Base-by-base conservation (phyloP, 2,329 filamentous ascomycete genomes). In the Calonectria multiphialidica region DNA sequence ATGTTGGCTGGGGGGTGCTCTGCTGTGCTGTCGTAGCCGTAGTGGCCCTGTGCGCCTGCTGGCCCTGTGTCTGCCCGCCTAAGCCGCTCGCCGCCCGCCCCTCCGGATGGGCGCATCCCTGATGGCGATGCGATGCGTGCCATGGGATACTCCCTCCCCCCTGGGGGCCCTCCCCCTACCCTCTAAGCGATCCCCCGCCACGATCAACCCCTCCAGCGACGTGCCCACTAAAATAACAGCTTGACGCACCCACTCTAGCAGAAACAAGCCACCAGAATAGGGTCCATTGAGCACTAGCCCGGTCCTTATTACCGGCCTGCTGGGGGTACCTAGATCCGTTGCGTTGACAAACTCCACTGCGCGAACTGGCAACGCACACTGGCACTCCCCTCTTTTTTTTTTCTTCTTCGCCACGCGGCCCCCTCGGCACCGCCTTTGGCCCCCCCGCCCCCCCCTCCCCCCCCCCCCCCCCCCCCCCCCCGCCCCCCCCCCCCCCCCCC, bases 381-480 rank as follows among this genome's bases (percentile, higher is more conserved):
- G 53, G 37, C 57, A 30, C 66, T 63, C 66, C 35, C 66, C 66
- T 44, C 66, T 28, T 44, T 62, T 33, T 49, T 53, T 35, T 44
- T 62, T 21, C 30, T 53, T 44, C 23, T 50, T 62, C 37, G 66
- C 55, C 57, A 68, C 66, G 66, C 66, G 64, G 64, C 64, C 57
- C 49, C 49, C 28, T 47, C 2, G 47, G 63, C 25, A 33, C 23
- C 40, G 57, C 21, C 45, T 62, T 62, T 45, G 57, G 57, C 57
- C 45, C 57, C 45, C 57, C n/a, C 21, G 44, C 23, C 65, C 42
- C 49, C 65, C n/a, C n/a, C n/a, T n/a, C n/a, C n/a, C n/a, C n/a
- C n/a, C n/a, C n/a, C n/a, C n/a, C n/a, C n/a, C n/a, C n/a, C n/a
- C n/a, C n/a, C n/a, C n/a, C n/a, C n/a, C n/a, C n/a, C n/a, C n/a